A percentile compares a stretch with the other conserved stretches of the same genome.
These are phyloP conservation scores for Myxozyma mucilagina DNA, from an alignment of 805 yeast species.

Conservation along the genomic window DNA sequence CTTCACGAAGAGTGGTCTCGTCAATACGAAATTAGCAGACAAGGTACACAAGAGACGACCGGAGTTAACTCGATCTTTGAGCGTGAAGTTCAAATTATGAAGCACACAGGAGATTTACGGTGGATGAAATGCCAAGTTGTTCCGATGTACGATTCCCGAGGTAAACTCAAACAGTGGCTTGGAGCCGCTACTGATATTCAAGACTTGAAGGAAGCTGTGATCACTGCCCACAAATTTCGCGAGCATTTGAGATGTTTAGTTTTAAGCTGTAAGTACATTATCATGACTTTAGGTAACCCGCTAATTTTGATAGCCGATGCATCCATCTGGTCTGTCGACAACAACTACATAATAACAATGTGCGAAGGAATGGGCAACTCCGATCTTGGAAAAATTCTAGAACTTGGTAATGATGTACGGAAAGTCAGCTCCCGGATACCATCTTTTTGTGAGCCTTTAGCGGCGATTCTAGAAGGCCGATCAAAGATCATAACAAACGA, in stretches of 20 bases:
- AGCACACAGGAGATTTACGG: slow-evolving; percentile 1
- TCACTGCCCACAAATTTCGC: slow-evolving; percentile 5
- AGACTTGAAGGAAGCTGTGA: slow-evolving; percentile 4
- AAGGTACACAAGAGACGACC: background rate
- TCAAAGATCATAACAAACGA: background rate
- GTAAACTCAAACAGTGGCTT: background rate
- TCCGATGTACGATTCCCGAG: slow-evolving; percentile 7
- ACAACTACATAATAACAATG: slow-evolving; percentile 8
- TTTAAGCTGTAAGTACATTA: slow-evolving; percentile 1
- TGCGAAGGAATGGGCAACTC: slow-evolving; percentile 12
- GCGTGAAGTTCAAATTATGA: background rate
- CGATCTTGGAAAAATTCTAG: background rate
- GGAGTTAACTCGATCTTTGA: background rate
- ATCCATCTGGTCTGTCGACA: slow-evolving; percentile 16
- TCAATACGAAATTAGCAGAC: background rate
- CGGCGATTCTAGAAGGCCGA: slow-evolving; percentile 2
- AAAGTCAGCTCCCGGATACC: background rate
- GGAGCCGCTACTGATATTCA: slow-evolving; percentile 5
- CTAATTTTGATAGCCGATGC: slow-evolving; percentile 8
- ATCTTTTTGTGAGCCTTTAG: slow-evolving; percentile 1
- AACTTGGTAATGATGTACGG: slow-evolving; percentile 8
- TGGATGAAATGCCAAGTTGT: slow-evolving; percentile 4
- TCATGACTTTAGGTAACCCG: background rate
- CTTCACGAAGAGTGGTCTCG: background rate
- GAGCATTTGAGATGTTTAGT: slow-evolving; percentile 15